Base-by-base conservation (phyloP, 352 stramenopile genomes). In the Bremia lactucae region DNA sequence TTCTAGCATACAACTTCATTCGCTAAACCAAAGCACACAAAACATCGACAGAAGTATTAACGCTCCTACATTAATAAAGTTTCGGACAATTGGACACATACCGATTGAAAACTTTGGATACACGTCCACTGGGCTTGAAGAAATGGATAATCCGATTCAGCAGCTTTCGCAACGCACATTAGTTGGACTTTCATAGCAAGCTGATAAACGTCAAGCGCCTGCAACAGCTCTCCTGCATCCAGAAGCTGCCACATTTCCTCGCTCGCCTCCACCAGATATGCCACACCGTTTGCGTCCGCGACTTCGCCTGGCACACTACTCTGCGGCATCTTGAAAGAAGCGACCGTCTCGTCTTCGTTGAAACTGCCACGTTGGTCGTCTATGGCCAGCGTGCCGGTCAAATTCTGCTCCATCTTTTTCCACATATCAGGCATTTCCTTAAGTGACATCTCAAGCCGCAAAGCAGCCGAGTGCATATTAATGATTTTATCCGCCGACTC, bases 401-500 rank as follows among this genome's bases (percentile, higher is more conserved):
- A 50, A 33, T 37, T 41, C 13, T 52, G 44, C 35, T 91, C 73
- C 45, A 90, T 75, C 21, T 60, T 49, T 20, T 72, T 72, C 81
- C 81, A 94, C 48, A 81, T 70, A n/a, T 72, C 53, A 0, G 81
- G 76, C 81, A 94, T 88, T 45, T 94, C 78, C 45, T 86, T 78
- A 8, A 94, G 59, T 11, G 78, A 83, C 24, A 69, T 61, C 34
- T 89, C 78, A 11, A 94, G 67, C n/a, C 68, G 68, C 44, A 91
- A 51, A 8, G 82, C 78, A 2, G 77, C 75, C 42, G 90, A 87
- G 49, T 95, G 83, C 87, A 96, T 96, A 23, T 68, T 91, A 9
- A 95, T 74, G 35, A 96, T 95, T 52, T 87, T 87, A 60, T 96
- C 87, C 1, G 87, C 87, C 22, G 86, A 95, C 45, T 96, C 84